Conservation (phyloP, 2,329 filamentous ascomycete genomes). For the Aspergillus alliaceus region DNA sequence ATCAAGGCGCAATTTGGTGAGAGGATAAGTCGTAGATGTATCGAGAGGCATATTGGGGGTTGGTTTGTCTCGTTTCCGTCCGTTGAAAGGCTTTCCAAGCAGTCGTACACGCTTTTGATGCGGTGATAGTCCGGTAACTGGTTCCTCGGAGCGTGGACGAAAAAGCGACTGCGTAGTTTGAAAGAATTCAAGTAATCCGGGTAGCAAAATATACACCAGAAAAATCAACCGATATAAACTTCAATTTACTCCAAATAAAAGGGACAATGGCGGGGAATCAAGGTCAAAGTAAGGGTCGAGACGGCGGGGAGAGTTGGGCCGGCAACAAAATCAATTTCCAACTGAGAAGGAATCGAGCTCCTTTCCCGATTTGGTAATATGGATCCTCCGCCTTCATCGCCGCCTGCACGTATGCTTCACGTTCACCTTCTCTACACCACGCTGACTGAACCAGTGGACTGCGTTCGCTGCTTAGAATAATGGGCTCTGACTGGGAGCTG, state of each 20-base stretch:
- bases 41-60: slow-evolving; percentile 77
- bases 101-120: not conserved
- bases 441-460: not conserved
- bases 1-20: slow-evolving; percentile 79
- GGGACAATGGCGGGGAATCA: not conserved
- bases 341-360: slow-evolving; percentile 2
- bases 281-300: not conserved
- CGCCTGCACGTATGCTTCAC: not conserved
- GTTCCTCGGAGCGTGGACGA: not conserved
- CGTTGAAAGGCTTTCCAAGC: not conserved
- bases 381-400: slow-evolving; percentile 17
- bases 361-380: slow-evolving; percentile 5
- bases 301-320: not conserved
- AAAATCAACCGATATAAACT: not conserved
- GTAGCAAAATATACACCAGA: not conserved
- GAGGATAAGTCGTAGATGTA: slow-evolving; percentile 84
- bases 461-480: slow-evolving; percentile 16
- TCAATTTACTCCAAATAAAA: not conserved
- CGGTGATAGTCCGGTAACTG: not conserved
- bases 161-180: not conserved
- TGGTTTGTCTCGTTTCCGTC: not conserved
- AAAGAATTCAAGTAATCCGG: not conserved
- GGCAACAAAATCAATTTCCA: slow-evolving; percentile 8
- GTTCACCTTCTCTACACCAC: not conserved
- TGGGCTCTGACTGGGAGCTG: slow-evolving; percentile 27